Percentiles rank a stretch among this genome's conserved stretches.
phyloP scores from a whole-genome alignment of 2,329 filamentous ascomycete species.

The Huntiella bhutanensis region DNA sequence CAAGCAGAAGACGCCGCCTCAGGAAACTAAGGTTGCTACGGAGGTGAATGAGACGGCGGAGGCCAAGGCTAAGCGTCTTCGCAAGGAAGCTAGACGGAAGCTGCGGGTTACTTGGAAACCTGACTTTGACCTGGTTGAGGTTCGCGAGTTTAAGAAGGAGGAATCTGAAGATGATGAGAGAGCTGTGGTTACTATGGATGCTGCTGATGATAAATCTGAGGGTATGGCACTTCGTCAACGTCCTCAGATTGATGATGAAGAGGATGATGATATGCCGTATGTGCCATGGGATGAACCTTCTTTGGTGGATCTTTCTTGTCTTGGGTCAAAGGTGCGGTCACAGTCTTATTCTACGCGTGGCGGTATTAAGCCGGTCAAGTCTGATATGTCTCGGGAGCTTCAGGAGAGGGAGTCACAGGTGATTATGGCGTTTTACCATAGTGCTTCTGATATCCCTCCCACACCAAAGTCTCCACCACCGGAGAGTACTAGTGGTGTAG shows the following conservation, averaged over 20 bases:
- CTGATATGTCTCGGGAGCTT: conserved; percentile 36
- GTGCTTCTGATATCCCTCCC: conserved; percentile 33
- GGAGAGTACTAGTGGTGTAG: conserved; percentile 16
- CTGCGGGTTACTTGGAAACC: conserved; percentile 54
- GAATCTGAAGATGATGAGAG: conserved; percentile 50
- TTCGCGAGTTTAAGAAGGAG: conserved; percentile 54
- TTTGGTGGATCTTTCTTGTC: conserved; percentile 26
- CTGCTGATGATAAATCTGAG: conserved; percentile 53
- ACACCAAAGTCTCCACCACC: conserved; percentile 34
- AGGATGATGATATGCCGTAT: conserved; percentile 36
- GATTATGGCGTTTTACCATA: conserved; percentile 41
- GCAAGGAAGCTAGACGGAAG: conserved; percentile 53
- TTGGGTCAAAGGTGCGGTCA: conserved; percentile 26
- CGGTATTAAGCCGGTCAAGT: conserved; percentile 30
- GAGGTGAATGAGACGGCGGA: conserved; percentile 46
- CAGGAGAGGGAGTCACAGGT: conserved; percentile 37
- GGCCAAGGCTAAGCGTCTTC: conserved; percentile 45
- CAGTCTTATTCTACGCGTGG: conserved; percentile 36
- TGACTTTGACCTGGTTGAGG: conserved; percentile 44
- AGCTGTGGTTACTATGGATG: conserved; percentile 50
- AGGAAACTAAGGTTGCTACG: conserved; percentile 29
- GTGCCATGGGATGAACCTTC: conserved; percentile 33
- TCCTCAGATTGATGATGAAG: conserved; percentile 35
- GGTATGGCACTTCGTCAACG: conserved; percentile 47
- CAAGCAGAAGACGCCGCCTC: conserved; percentile 23